These are phyloP conservation scores for Colletotrichum sp. DNA, from an alignment of 2,329 filamentous ascomycete species.

Conservation along the genomic window DNA sequence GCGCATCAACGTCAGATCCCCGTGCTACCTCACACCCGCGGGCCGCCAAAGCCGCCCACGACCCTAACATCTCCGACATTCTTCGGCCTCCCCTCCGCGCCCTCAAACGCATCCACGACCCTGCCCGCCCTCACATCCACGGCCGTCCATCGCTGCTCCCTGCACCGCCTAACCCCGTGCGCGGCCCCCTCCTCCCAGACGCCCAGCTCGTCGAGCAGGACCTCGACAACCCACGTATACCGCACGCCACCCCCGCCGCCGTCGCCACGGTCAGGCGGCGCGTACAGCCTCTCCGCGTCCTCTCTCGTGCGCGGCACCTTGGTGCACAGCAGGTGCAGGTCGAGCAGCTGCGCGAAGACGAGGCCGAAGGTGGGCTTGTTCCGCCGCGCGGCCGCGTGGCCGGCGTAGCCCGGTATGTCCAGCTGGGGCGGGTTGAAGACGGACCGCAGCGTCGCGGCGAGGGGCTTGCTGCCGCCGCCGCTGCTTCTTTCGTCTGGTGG, in stretches of 20 bases:
- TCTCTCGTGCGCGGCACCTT: conserved; percentile 41
- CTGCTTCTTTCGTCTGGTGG: not conserved
- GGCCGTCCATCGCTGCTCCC: conserved; percentile 61
- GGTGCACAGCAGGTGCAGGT: conserved; percentile 59
- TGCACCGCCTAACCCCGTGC: conserved; percentile 31
- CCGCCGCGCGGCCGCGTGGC: conserved; percentile 26
- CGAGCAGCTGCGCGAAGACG: conserved; percentile 58
- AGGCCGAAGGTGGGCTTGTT: conserved; percentile 59
- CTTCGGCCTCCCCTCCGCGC: not conserved
- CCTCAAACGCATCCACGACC: conserved; percentile 43
- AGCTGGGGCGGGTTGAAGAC: conserved; percentile 47
- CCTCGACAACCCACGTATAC: conserved; percentile 53
- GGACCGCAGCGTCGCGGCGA: conserved; percentile 53
- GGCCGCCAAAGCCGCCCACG: conserved; percentile 39
- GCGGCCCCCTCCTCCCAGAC: conserved; percentile 39
- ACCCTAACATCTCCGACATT: conserved; percentile 26
- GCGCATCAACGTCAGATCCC: not conserved
- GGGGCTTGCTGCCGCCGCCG: conserved; percentile 15
- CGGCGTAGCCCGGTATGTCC: conserved; percentile 22
- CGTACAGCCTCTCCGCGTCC: conserved; percentile 43
- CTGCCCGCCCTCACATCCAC: conserved; percentile 46
- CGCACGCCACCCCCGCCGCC: conserved; percentile 14
- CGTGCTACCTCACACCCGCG: conserved; percentile 26
- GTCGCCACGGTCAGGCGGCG: not conserved
- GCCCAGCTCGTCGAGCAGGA: conserved; percentile 55